phyloP scores from a whole-genome alignment of 2,329 filamentous ascomycete genomes.

The Aspergillus oerlinghausenensis region DNA sequence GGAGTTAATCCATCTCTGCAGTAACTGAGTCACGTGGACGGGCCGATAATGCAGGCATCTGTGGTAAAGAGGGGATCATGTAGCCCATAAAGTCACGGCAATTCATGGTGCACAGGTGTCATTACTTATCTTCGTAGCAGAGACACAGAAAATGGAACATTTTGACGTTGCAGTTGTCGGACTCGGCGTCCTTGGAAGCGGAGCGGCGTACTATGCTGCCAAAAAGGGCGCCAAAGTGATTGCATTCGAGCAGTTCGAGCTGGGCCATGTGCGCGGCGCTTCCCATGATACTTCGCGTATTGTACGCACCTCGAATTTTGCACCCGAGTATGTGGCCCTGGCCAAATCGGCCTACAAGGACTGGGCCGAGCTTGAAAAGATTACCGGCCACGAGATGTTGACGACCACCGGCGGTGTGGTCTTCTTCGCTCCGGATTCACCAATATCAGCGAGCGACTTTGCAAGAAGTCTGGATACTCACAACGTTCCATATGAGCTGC shows the following conservation, averaged over 20 bases:
- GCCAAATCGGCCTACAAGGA: constrained; percentile 38
- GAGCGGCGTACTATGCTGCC: constrained; percentile 24
- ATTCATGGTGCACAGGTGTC: background rate
- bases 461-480: constrained; percentile 14
- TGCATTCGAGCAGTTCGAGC: constrained; percentile 26
- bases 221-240: constrained; percentile 23
- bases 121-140: too few species aligned
- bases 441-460: constrained; percentile 11
- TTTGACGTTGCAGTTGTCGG: constrained; percentile 26
- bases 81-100: background rate
- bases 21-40: too few species aligned
- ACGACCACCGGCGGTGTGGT: constrained; percentile 24
- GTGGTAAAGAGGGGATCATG: background rate
- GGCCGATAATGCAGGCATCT: too few species aligned
- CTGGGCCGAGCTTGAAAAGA: constrained; percentile 24
- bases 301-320: constrained; percentile 23
- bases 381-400: constrained; percentile 17
- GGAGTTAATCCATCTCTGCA: too few species aligned
- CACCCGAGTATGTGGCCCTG: constrained; percentile 33
- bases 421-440: constrained; percentile 15
- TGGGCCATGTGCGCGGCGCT: constrained; percentile 25
- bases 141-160: constrained; percentile 11
- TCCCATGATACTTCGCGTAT: constrained; percentile 29
- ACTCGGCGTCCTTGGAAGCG: constrained; percentile 25
- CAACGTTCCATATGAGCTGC: constrained; percentile 21